phyloP scores from a whole-genome alignment of 2,329 filamentous ascomycete genomes.

The Ascochyta rabiei region DNA sequence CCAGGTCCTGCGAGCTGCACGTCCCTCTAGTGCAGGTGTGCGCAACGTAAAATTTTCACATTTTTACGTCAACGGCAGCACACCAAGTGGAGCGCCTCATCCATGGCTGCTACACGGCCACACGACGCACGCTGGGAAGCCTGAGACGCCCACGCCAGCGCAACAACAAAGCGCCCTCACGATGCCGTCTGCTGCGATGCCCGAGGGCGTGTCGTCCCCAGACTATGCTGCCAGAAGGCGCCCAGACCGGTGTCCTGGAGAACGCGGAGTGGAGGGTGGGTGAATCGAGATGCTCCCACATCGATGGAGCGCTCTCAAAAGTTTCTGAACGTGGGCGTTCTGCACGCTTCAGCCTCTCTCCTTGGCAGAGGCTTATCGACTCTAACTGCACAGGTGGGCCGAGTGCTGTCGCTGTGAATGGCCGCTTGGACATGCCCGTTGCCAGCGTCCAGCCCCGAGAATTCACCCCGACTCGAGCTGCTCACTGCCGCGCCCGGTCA shows the following conservation, averaged over 20 bases:
- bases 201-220: slow-evolving; percentile 10
- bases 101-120: slow-evolving; percentile 14
- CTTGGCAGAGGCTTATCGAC: slow-evolving; percentile 15
- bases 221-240: slow-evolving; percentile 6
- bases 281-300: background rate
- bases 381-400: slow-evolving; percentile 11
- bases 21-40: slow-evolving; percentile 23
- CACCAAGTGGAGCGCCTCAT: slow-evolving; percentile 38
- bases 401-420: slow-evolving; percentile 9
- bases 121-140: slow-evolving; percentile 2
- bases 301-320: background rate
- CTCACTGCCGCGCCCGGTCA: slow-evolving; percentile 16
- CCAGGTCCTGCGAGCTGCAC: slow-evolving; percentile 19
- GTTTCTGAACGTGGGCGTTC: slow-evolving; percentile 1
- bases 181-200: slow-evolving; percentile 10
- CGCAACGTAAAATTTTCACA: slow-evolving; percentile 36
- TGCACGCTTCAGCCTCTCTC: slow-evolving; percentile 10
- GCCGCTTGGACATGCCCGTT: slow-evolving; percentile 13
- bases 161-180: slow-evolving; percentile 10
- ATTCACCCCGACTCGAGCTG: slow-evolving; percentile 11
- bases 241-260: slow-evolving; percentile 9
- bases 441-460: slow-evolving; percentile 7
- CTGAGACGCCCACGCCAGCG: slow-evolving; percentile 12
- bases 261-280: slow-evolving; percentile 4
- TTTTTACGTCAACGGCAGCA: slow-evolving; percentile 35